phyloP scores from a whole-genome alignment of 257 asterid species.

The Solanum neorickii region DNA sequence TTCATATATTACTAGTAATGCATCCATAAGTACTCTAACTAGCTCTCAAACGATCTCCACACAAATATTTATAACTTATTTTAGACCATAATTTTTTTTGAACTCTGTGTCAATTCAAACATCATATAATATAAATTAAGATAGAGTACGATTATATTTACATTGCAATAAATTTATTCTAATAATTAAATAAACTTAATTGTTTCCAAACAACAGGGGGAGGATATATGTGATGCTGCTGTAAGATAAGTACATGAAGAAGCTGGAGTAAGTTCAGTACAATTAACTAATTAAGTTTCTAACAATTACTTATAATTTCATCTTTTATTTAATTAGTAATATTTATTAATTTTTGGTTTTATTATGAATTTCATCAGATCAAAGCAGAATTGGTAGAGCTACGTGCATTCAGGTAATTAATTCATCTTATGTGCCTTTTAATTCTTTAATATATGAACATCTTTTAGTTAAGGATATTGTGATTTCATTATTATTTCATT shows the following conservation, averaged over 20 bases:
- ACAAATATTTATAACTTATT: no score
- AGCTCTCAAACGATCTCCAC: no score
- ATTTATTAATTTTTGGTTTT: neutral
- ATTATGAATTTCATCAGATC: constrained; percentile 32
- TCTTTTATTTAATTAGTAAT: neutral
- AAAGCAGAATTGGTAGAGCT: constrained; percentile 61
- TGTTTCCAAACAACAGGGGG: constrained; percentile 39
- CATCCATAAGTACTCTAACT: no score
- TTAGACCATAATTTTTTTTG: no score
- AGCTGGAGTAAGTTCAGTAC: constrained; percentile 53
- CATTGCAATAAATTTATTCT: neutral
- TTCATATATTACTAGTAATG: no score
- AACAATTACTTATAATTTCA: neutral
- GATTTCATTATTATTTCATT: neutral
- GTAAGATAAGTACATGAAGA: constrained; percentile 95
- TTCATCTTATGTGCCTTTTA: neutral
- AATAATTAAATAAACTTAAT: neutral
- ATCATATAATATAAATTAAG: no score
- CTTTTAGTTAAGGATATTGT: neutral
- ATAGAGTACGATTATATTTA: neutral
- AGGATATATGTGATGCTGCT: constrained; percentile 82
- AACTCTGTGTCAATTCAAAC: no score
- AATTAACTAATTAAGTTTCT: no score
- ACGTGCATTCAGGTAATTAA: constrained; percentile 62
- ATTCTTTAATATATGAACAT: neutral